phyloP scores from a whole-genome alignment of 78 protist species.

The Ministeria vibrans region DNA sequence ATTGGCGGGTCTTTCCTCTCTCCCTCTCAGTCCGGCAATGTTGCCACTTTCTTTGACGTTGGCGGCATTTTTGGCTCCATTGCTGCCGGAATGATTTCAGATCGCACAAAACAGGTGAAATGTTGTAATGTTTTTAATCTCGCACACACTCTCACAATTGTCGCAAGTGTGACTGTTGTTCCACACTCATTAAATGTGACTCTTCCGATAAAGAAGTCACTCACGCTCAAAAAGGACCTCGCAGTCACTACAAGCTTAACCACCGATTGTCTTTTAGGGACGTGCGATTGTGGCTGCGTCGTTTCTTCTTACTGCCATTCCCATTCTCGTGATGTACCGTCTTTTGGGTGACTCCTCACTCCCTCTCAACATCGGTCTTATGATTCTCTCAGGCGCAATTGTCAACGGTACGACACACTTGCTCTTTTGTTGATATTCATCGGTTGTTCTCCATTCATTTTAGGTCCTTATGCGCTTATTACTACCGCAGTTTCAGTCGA shows the following conservation, averaged over 20 bases:
- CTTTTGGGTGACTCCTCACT: neutral
- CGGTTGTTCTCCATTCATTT: too few species aligned
- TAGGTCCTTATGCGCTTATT: neutral
- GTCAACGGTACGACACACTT: too few species aligned
- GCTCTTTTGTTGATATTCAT: too few species aligned
- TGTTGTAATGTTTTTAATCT: neutral
- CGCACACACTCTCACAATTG: neutral
- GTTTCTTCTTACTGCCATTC: neutral
- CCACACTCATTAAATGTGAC: neutral
- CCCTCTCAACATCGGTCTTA: neutral
- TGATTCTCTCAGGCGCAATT: neutral
- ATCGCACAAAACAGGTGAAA: too few species aligned
- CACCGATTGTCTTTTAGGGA: neutral
- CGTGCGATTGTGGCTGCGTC: neutral
- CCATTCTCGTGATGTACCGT: neutral
- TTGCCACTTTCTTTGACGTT: neutral
- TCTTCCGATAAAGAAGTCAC: neutral
- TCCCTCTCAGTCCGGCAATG: neutral
- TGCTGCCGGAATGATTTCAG: neutral
- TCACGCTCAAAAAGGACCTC: neutral
- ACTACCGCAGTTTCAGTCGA: conserved; percentile 2
- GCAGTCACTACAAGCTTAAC: neutral
- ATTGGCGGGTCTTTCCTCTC: neutral
- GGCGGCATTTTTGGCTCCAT: neutral
- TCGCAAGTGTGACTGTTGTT: neutral